These are phyloP conservation scores for Cystobasidium tubakii DNA, from an alignment of 768 basidiomycete species.

Conservation along the genomic window DNA sequence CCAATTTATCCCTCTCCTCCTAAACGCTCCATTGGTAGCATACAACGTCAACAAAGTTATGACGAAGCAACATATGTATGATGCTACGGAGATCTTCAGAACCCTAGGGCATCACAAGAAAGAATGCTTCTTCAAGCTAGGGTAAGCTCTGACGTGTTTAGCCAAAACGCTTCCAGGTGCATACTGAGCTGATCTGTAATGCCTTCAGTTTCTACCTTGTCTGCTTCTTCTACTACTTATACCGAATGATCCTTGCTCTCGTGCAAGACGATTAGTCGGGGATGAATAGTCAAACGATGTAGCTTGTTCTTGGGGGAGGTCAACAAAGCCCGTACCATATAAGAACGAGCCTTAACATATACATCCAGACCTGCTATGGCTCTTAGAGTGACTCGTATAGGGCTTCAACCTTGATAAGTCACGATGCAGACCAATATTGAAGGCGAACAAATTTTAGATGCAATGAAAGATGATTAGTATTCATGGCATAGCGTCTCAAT, in stretches of 20 bases:
- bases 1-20: slow-evolving; percentile 86
- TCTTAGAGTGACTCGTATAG: too few species aligned
- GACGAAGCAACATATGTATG: slow-evolving; percentile 76
- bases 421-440: too few species aligned
- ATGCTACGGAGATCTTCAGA: slow-evolving; percentile 98
- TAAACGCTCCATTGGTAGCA: slow-evolving; percentile 79
- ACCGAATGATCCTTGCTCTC: slow-evolving; percentile 48
- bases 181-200: slow-evolving; percentile 24
- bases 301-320: too few species aligned
- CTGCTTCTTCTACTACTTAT: slow-evolving; percentile 49
- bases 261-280: slow-evolving; percentile 45
- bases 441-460: background rate
- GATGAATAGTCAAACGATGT: background rate
- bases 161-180: background rate
- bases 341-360: background rate
- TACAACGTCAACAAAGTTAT: slow-evolving; percentile 92
- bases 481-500: too few species aligned
- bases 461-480: background rate
- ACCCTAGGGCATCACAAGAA: slow-evolving; percentile 90
- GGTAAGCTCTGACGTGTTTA: slow-evolving; percentile 50
- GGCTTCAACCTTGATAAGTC: too few species aligned
- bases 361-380: too few species aligned
- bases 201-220: slow-evolving; percentile 37
- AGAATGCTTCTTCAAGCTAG: slow-evolving; percentile 89
- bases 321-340: too few species aligned